Evolutionary conservation across 2,329 filamentous ascomycete genomes (phyloP).

Genomic region (Knufia petricola): DNA sequence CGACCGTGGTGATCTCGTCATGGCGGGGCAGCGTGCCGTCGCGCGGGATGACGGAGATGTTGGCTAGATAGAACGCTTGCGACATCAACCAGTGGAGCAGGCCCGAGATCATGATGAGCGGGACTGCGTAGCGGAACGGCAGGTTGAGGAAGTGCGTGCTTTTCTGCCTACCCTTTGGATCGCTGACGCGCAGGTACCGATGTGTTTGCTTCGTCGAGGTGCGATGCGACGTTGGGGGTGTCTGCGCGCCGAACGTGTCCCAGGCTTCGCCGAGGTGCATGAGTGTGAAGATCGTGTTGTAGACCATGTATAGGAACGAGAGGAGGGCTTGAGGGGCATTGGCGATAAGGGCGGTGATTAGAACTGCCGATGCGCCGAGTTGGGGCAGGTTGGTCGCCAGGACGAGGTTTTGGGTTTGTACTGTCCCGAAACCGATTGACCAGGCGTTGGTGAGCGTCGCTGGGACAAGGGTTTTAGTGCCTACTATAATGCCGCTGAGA

Average conservation of each 20-base stretch:
- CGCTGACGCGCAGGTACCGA: conserved; percentile 36
- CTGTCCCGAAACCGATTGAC: conserved; percentile 3
- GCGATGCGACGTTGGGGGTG: neutral
- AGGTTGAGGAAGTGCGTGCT: conserved; percentile 39
- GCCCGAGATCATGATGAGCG: conserved; percentile 28
- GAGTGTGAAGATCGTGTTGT: conserved; percentile 31
- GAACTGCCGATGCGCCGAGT: conserved; percentile 8
- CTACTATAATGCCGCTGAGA: conserved; percentile 2
- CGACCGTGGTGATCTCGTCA: conserved; percentile 20
- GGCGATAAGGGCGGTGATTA: conserved; percentile 22
- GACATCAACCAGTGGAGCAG: conserved; percentile 43
- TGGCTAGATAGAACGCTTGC: conserved; percentile 37
- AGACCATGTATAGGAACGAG: conserved; percentile 27
- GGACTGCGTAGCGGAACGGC: conserved; percentile 37
- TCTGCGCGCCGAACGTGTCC: conserved; percentile 28
- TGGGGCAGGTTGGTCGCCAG: conserved; percentile 4
- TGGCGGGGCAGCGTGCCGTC: conserved; percentile 15
- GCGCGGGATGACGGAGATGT: conserved; percentile 24
- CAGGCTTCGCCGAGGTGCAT: conserved; percentile 43
- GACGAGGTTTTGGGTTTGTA: conserved; percentile 5
- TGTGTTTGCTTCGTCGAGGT: conserved; percentile 3
- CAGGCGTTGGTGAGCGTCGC: conserved; percentile 7
- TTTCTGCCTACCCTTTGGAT: conserved; percentile 32
- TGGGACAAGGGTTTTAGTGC: neutral
- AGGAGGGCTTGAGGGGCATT: conserved; percentile 28